phyloP scores from a whole-genome alignment of 1,139 yeast genomes.

The Kodamaea sp. region DNA sequence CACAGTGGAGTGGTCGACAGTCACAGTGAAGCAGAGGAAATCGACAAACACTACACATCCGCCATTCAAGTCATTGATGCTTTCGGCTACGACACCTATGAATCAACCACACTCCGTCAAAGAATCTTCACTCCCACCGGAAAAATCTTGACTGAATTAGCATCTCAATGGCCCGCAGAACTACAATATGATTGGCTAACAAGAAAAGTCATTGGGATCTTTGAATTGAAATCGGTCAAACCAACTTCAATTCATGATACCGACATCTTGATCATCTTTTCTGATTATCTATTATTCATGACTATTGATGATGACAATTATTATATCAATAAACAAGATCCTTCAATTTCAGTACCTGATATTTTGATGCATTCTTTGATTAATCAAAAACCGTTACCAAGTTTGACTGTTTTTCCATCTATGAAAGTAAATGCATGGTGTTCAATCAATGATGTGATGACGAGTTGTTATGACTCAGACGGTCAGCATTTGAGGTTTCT shows the following conservation, averaged over 20 bases:
- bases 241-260: constrained; percentile 27
- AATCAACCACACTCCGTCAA: constrained; percentile 19
- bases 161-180: constrained; percentile 82
- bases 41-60: constrained; percentile 45
- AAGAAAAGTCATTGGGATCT: constrained; percentile 79
- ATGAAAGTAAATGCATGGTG: constrained; percentile 71
- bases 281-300: constrained; percentile 70
- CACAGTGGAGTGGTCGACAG: constrained; percentile 7
- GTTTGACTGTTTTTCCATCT: constrained; percentile 52
- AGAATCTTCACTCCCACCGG: constrained; percentile 91
- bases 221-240: constrained; percentile 45
- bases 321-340: constrained; percentile 26
- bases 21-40: constrained; percentile 14
- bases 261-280: constrained; percentile 64
- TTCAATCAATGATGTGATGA: constrained; percentile 52
- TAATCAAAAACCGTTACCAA: constrained; percentile 75
- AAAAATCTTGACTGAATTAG: constrained; percentile 76
- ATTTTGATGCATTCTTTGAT: constrained; percentile 84
- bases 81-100: constrained; percentile 53
- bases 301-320: constrained; percentile 43
- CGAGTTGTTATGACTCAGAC: constrained; percentile 40
- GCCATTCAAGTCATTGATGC: constrained; percentile 72
- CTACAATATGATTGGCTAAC: constrained; percentile 86
- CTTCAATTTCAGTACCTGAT: constrained; percentile 67
- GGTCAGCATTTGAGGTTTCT: constrained; percentile 25